Evolutionary conservation across 768 basidiomycete species (phyloP).

Genomic region (Ramaria sp.): DNA sequence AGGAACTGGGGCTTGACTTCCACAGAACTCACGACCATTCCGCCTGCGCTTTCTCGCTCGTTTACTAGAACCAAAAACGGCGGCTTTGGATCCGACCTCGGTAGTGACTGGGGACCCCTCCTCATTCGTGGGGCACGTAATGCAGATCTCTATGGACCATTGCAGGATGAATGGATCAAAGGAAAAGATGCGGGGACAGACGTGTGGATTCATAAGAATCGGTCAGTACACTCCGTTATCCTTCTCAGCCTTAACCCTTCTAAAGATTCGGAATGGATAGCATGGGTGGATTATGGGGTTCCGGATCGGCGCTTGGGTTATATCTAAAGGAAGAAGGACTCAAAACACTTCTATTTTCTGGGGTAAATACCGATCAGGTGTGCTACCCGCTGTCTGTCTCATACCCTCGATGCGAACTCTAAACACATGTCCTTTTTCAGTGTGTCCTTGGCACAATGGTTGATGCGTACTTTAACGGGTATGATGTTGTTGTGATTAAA

Average conservation of each 20-base stretch:
- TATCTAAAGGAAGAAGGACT: conserved; percentile 55
- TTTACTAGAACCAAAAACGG: conserved; percentile 37
- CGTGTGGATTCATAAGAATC: conserved; percentile 65
- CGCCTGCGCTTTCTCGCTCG: conserved; percentile 45
- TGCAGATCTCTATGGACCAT: conserved; percentile 50
- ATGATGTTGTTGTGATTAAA: conserved; percentile 47
- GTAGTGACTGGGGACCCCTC: conserved; percentile 41
- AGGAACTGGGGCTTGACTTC: conserved; percentile 69
- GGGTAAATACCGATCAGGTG: conserved; percentile 61
- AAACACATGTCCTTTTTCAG: conserved; percentile 19
- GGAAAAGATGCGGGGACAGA: conserved; percentile 47
- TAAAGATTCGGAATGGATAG: conserved; percentile 25
- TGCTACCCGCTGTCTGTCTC: not conserved
- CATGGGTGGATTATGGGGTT: conserved; percentile 58
- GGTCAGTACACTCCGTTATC: conserved; percentile 22
- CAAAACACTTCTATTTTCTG: conserved; percentile 48
- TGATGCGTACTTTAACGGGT: conserved; percentile 54
- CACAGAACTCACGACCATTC: conserved; percentile 48
- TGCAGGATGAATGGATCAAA: conserved; percentile 42
- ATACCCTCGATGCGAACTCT: not conserved
- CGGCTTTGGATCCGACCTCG: conserved; percentile 43
- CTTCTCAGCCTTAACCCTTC: not conserved
- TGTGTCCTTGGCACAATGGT: conserved; percentile 55
- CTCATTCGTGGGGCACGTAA: conserved; percentile 49
- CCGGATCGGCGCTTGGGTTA: conserved; percentile 49